A percentile compares a stretch with the other conserved stretches of the same genome.
Conservation (phyloP, 345 rosid species). For the Erodium maritimum region DNA sequence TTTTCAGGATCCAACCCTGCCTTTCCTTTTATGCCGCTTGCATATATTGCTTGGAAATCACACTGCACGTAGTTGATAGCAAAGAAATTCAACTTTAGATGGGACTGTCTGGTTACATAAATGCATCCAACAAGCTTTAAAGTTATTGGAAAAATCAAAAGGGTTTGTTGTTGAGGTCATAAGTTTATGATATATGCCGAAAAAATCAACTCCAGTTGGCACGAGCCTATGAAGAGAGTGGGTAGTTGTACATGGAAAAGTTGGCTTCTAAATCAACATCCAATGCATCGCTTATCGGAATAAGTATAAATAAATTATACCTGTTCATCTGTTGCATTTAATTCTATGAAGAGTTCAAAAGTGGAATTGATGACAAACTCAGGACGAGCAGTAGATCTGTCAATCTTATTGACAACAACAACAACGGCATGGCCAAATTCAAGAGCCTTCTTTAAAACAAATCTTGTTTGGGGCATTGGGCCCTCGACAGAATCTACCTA, state of each 20-base stretch:
- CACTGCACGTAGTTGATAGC: constrained; percentile 37
- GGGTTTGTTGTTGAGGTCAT: neutral
- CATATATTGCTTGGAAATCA: constrained; percentile 93
- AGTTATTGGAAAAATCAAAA: neutral
- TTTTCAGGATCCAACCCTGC: constrained; percentile 83
- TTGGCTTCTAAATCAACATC: neutral
- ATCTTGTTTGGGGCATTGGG: constrained; percentile 98
- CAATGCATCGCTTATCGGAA: neutral
- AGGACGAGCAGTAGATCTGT: constrained; percentile 94
- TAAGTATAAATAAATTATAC: constrained; percentile 20
- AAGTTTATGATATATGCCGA: no score
- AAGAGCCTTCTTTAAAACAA: constrained; percentile 92
- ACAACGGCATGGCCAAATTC: constrained; percentile 94
- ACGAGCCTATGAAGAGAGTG: neutral
- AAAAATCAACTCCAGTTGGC: neutral
- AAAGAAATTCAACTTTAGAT: constrained; percentile 3
- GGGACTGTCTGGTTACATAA: constrained; percentile 1
- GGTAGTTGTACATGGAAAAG: neutral
- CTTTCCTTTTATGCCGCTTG: constrained; percentile 87
- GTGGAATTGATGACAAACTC: constrained; percentile 87
- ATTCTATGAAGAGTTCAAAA: constrained; percentile 89
- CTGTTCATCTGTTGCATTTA: constrained; percentile 97
- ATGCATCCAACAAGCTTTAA: neutral
- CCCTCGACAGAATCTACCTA: constrained; percentile 99
- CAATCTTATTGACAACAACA: constrained; percentile 93